Evolutionary conservation across 331 rosid genomes (phyloP).

Genomic region (Rhamnella rubrinervis): DNA sequence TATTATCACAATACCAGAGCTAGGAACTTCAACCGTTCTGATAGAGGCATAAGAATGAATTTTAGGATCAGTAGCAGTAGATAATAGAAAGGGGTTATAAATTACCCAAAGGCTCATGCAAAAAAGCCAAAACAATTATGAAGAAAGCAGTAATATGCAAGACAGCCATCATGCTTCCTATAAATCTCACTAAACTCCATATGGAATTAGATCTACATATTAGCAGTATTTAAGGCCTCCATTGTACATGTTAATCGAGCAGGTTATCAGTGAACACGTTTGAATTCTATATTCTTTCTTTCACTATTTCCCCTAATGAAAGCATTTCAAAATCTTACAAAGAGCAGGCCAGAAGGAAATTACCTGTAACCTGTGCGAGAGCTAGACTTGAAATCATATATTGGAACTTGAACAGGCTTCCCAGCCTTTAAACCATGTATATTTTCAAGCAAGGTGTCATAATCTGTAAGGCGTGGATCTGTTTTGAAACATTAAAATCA

Average conservation of each 20-base stretch:
- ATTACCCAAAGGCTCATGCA: not conserved
- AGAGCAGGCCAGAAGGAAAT: slow-evolving; percentile 23
- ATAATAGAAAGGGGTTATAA: not conserved
- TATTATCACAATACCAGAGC: slow-evolving; percentile 76
- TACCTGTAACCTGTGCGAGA: slow-evolving; percentile 89
- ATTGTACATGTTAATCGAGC: slow-evolving; percentile 4
- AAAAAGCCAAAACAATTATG: not conserved
- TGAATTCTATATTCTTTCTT: slow-evolving; percentile 3
- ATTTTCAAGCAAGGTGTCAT: slow-evolving; percentile 83
- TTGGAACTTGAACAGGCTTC: slow-evolving; percentile 80
- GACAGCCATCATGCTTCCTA: not conserved
- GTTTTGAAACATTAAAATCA: slow-evolving; percentile 40
- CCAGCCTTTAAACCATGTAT: slow-evolving; percentile 85
- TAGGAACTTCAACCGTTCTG: slow-evolving; percentile 88
- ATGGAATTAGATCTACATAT: slow-evolving; percentile 3
- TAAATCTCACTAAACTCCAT: slow-evolving; percentile 5
- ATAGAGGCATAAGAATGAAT: slow-evolving; percentile 29
- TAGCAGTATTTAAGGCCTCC: slow-evolving; percentile 16
- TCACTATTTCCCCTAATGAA: slow-evolving; percentile 24
- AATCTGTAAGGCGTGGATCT: slow-evolving; percentile 99
- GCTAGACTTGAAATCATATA: slow-evolving; percentile 97
- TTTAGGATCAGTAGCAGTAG: not conserved
- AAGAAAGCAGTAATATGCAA: not conserved
- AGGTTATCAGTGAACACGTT: slow-evolving; percentile 3
- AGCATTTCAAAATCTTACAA: slow-evolving; percentile 20